phyloP scores from a whole-genome alignment of 768 basidiomycete genomes.

The Kwoniella europaea region DNA sequence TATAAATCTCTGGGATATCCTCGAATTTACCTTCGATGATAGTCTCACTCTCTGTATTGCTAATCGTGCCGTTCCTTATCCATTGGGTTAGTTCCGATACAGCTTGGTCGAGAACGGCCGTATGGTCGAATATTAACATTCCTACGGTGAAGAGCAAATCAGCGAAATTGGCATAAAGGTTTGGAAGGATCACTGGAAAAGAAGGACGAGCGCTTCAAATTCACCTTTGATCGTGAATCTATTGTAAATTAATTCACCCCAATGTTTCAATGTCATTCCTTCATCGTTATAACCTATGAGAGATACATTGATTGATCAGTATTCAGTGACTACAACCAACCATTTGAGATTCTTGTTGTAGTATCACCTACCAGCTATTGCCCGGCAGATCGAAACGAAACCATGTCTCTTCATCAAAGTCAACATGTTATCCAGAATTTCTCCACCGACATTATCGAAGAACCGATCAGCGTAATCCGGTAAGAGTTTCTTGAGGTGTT shows the following conservation, averaged over 20 bases:
- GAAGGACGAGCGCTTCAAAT: not conserved
- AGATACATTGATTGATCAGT: not conserved
- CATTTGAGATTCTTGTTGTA: not conserved
- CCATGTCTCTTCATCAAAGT: slow-evolving; percentile 21
- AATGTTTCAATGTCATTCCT: slow-evolving; percentile 24
- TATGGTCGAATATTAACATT: slow-evolving; percentile 39
- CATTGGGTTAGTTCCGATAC: slow-evolving; percentile 31
- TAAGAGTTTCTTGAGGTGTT: slow-evolving; percentile 31
- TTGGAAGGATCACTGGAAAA: too few species aligned
- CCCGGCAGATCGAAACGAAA: slow-evolving; percentile 22
- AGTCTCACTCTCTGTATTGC: slow-evolving; percentile 37
- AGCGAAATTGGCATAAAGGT: not conserved
- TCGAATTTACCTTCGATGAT: slow-evolving; percentile 49
- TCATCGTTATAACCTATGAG: slow-evolving; percentile 9
- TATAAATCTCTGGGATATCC: slow-evolving; percentile 45
- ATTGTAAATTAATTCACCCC: slow-evolving; percentile 43
- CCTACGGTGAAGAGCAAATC: slow-evolving; percentile 10
- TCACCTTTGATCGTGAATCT: slow-evolving; percentile 46
- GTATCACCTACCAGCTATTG: slow-evolving; percentile 23
- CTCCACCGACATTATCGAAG: slow-evolving; percentile 39
- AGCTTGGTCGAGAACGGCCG: slow-evolving; percentile 20
- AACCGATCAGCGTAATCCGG: slow-evolving; percentile 23
- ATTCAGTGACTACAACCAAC: not conserved
- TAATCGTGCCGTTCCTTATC: slow-evolving; percentile 42
- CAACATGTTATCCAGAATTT: slow-evolving; percentile 31